These are phyloP conservation scores for Neurospora sp. DNA, from an alignment of 2,329 filamentous ascomycete genomes.

Conservation along the genomic window DNA sequence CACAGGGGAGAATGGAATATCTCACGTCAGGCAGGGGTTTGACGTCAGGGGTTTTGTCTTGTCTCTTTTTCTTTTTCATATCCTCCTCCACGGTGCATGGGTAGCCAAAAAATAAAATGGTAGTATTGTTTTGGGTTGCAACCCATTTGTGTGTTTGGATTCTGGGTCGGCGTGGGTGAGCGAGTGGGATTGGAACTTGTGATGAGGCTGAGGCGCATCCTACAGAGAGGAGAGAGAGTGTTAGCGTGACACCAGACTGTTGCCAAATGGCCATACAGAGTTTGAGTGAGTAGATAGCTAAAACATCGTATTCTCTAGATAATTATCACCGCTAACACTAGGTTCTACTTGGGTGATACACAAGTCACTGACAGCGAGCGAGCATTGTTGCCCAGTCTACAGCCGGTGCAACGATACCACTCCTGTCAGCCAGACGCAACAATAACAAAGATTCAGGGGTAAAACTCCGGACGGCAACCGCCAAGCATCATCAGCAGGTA, in stretches of 20 bases:
- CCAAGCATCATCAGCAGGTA: background rate
- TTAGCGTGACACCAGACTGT: background rate
- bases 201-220: background rate
- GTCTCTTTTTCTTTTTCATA: background rate
- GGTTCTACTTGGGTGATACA: background rate
- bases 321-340: background rate
- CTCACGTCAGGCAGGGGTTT: background rate
- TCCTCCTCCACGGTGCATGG: background rate
- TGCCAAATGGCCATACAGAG: background rate
- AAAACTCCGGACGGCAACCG: background rate
- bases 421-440: background rate
- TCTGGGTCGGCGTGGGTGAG: background rate
- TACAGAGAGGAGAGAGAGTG: background rate
- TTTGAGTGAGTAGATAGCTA: background rate
- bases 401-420: background rate
- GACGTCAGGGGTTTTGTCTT: background rate
- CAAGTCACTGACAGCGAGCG: background rate
- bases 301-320: background rate
- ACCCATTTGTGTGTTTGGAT: background rate
- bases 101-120: background rate
- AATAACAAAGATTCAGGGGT: background rate
- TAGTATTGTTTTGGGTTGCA: background rate
- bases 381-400: background rate
- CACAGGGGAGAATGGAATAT: background rate
- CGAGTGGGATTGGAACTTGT: too few species aligned